Percentiles rank a stretch among this genome's conserved stretches.
Conservation (phyloP, 2,329 filamentous ascomycete species). For the Alternaria sp. region DNA sequence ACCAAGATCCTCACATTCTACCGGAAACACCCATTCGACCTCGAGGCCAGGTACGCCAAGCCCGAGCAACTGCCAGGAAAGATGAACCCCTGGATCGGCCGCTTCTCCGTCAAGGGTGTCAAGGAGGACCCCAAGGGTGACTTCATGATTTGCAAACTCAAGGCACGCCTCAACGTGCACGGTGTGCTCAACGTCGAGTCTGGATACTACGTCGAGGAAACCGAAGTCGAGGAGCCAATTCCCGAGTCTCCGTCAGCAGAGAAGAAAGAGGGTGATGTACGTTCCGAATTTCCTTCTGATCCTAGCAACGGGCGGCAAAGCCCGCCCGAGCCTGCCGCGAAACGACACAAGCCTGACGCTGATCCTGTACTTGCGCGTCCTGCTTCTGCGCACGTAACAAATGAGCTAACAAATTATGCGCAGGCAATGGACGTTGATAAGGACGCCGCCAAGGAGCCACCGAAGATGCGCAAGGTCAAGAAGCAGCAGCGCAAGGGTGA, state of each 20-base stretch:
- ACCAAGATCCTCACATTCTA: constrained; percentile 99
- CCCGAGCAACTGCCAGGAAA: constrained; percentile 87
- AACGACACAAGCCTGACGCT: constrained; percentile 39
- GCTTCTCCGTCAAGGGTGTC: constrained; percentile 97
- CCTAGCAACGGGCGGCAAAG: constrained; percentile 26
- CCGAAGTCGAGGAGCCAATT: constrained; percentile 93
- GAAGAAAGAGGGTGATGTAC: constrained; percentile 73
- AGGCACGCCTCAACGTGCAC: constrained; percentile 95
- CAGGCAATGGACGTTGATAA: constrained; percentile 51
- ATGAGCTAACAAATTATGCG: constrained; percentile 36
- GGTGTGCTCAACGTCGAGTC: constrained; percentile 95
- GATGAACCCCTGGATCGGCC: constrained; percentile 91
- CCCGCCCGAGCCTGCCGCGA: constrained; percentile 36
- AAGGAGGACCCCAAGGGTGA: constrained; percentile 92
- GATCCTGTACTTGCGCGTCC: constrained; percentile 35
- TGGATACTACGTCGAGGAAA: constrained; percentile 97
- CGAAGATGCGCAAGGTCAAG: constrained; percentile 95
- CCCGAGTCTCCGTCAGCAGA: constrained; percentile 68
- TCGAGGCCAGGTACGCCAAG: constrained; percentile 92
- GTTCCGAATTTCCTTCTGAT: constrained; percentile 50
- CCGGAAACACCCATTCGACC: constrained; percentile 94
- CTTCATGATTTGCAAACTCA: constrained; percentile 99
- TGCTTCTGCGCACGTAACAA: constrained; percentile 27
- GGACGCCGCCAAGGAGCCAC: constrained; percentile 56
- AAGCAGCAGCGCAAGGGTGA: constrained; percentile 99